A percentile compares a stretch with the other conserved stretches of the same genome.
phyloP scores from a whole-genome alignment of 2,329 filamentous ascomycete species.

The Botrytis elliptica region DNA sequence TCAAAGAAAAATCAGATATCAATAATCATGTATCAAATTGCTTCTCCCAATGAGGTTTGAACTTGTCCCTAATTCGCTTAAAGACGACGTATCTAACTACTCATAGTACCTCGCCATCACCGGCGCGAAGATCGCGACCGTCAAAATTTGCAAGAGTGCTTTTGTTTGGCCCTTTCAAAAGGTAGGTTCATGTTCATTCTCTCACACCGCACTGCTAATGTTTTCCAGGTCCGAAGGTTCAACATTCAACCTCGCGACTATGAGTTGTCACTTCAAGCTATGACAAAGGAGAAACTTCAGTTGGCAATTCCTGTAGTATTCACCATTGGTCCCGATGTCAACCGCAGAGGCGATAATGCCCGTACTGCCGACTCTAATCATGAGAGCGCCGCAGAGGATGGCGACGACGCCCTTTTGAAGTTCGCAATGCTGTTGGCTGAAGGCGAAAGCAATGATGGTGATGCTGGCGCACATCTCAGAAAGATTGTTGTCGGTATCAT shows the following conservation, averaged over 20 bases:
- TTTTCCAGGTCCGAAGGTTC: conserved; percentile 33
- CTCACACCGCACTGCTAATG: conserved; percentile 22
- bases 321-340: conserved; percentile 78
- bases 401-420: conserved; percentile 68
- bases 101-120: conserved; percentile 88
- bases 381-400: conserved; percentile 45
- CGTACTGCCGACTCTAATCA: conserved; percentile 23
- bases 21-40: background rate
- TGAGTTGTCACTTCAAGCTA: conserved; percentile 77
- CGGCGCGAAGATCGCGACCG: conserved; percentile 70
- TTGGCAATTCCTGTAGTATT: conserved; percentile 82
- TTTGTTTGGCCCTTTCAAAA: conserved; percentile 70
- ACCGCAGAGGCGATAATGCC: conserved; percentile 46
- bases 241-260: conserved; percentile 77
- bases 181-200: conserved; percentile 41
- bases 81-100: conserved; percentile 59
- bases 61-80: background rate
- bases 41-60: conserved; percentile 14
- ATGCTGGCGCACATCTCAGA: conserved; percentile 61
- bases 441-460: conserved; percentile 45
- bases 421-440: conserved; percentile 79
- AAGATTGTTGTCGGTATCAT: conserved; percentile 90
- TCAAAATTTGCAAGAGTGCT: conserved; percentile 76
- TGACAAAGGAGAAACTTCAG: conserved; percentile 86
- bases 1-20: background rate